Percentiles rank a stretch among this genome's conserved stretches.
These are phyloP conservation scores for Eucalyptus sp. DNA, from an alignment of 345 rosid species.

Conservation along the genomic window DNA sequence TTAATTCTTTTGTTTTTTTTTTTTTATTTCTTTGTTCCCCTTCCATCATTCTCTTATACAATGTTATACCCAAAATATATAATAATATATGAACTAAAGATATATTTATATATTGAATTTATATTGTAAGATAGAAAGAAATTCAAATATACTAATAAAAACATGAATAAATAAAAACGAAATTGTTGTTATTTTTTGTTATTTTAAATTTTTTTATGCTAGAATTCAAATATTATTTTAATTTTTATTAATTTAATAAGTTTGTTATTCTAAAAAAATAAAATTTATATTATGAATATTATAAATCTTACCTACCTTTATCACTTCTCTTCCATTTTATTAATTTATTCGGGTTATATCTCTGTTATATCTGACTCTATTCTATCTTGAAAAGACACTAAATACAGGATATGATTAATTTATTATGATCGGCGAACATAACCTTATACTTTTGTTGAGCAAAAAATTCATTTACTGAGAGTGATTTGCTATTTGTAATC, in stretches of 20 bases:
- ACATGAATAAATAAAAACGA: not conserved
- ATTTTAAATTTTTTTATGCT: no score
- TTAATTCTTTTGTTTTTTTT: no score
- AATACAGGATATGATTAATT: not conserved
- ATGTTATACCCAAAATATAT: no score
- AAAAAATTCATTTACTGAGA: not conserved
- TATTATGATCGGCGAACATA: not conserved
- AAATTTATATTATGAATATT: no score
- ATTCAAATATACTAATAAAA: no score
- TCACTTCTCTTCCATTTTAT: not conserved
- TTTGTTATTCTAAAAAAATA: no score
- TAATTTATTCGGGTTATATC: not conserved
- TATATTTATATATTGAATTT: no score
- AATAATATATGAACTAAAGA: no score
- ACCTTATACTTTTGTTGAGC: not conserved
- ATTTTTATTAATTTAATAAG: no score
- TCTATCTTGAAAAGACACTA: not conserved
- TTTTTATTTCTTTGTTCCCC: not conserved
- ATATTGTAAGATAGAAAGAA: not conserved
- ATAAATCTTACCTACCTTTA: no score
- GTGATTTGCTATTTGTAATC: not conserved
- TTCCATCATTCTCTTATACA: not conserved
- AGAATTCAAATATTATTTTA: no score
- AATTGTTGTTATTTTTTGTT: not conserved
- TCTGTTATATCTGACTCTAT: no score